Conservation (phyloP, 2,329 filamentous ascomycete genomes). For the Pseudocercospora cruenta region DNA sequence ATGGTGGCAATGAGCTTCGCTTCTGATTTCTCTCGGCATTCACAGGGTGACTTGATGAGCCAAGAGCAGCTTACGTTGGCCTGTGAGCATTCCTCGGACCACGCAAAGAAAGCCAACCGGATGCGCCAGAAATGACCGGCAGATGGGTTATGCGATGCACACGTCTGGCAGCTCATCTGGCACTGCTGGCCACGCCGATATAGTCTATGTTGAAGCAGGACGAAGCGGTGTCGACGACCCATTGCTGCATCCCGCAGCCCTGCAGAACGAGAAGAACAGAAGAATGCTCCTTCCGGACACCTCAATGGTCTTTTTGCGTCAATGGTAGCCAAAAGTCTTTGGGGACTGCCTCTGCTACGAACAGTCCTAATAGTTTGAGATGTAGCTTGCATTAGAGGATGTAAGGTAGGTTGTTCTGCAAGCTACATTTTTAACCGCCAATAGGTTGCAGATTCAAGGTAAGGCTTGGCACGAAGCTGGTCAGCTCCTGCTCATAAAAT, state of each 20-base stretch:
- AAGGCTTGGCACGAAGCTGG: background rate
- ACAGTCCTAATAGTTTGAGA: too few relatives aligned
- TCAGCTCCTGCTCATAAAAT: background rate
- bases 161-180: background rate
- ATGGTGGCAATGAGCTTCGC: background rate
- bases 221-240: background rate
- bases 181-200: too few relatives aligned
- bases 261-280: too few relatives aligned
- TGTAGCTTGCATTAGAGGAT: background rate
- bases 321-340: background rate
- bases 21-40: background rate
- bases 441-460: background rate
- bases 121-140: background rate
- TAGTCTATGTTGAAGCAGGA: background rate
- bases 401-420: background rate
- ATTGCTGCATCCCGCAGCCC: too few relatives aligned
- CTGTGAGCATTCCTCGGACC: background rate
- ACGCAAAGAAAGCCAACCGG: background rate
- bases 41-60: background rate
- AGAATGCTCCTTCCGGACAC: background rate
- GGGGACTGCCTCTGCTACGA: too few relatives aligned
- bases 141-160: background rate
- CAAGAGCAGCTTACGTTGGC: background rate
- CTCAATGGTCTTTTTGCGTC: background rate
- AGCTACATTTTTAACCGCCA: background rate